phyloP scores from a whole-genome alignment of 164 flowering plant species.

The Echeveria elegans region DNA sequence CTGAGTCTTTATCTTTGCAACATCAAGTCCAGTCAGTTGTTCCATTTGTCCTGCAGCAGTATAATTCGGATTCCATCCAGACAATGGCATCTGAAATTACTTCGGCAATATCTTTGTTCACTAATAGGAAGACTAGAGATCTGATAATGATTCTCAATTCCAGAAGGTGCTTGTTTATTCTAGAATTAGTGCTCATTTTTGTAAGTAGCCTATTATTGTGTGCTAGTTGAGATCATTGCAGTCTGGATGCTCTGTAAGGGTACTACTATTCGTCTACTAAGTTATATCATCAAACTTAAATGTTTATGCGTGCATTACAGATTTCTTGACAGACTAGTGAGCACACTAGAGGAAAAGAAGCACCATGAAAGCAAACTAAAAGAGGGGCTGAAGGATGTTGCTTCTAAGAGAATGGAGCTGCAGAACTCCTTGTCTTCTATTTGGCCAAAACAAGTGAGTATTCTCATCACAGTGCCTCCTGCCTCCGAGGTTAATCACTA shows the following conservation, averaged over 20 bases:
- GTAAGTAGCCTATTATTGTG: neutral
- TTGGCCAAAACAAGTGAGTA: slow-evolving; percentile 87
- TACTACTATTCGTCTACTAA: neutral
- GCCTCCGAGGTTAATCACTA: neutral
- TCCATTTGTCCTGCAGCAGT: slow-evolving; percentile 90
- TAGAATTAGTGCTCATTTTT: neutral
- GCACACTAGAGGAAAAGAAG: slow-evolving; percentile 81
- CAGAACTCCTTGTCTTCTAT: slow-evolving; percentile 79
- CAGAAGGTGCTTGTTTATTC: slow-evolving; percentile 44
- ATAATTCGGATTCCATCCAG: slow-evolving; percentile 62
- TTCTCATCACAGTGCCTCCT: slow-evolving; percentile 6
- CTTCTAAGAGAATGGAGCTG: slow-evolving; percentile 76
- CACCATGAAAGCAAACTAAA: slow-evolving; percentile 74
- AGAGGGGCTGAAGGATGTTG: slow-evolving; percentile 77
- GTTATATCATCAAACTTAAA: neutral
- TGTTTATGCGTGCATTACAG: slow-evolving; percentile 27
- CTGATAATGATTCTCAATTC: slow-evolving; percentile 93
- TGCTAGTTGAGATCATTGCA: neutral
- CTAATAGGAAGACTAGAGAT: slow-evolving; percentile 70
- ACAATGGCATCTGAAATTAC: slow-evolving; percentile 61
- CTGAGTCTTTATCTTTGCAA: slow-evolving; percentile 76
- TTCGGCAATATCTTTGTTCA: slow-evolving; percentile 57
- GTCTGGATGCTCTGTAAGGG: neutral
- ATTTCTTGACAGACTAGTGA: slow-evolving; percentile 75
- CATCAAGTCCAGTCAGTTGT: slow-evolving; percentile 94